A percentile compares a stretch with the other conserved stretches of the same genome.
These are phyloP conservation scores for Delonix regia DNA, from an alignment of 306 rosid genomes.

Conservation along the genomic window DNA sequence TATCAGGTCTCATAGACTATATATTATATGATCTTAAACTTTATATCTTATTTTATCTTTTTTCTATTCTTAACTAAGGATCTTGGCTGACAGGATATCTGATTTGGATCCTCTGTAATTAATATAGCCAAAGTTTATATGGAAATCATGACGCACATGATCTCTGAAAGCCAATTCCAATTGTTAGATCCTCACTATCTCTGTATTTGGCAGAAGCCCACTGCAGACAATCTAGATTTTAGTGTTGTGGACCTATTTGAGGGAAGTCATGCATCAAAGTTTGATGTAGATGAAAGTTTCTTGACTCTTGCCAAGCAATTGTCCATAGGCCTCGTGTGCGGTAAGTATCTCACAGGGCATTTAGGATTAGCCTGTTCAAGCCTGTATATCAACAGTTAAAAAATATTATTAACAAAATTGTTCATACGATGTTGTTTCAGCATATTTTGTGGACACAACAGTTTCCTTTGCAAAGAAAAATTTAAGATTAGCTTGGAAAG, in stretches of 20 bases:
- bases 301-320: slow-evolving; percentile 71
- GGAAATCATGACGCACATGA: no score
- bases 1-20: no score
- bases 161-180: no score
- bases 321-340: slow-evolving; percentile 78
- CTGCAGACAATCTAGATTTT: no score
- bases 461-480: neutral
- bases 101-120: no score
- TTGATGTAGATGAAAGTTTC: slow-evolving; percentile 41
- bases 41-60: neutral
- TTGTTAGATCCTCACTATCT: no score
- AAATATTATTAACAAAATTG: slow-evolving; percentile 2
- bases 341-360: slow-evolving; percentile 63
- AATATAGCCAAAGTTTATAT: no score
- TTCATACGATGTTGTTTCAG: neutral
- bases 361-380: slow-evolving; percentile 59
- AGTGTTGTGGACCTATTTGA: slow-evolving; percentile 3
- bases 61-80: neutral
- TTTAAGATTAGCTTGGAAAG: neutral
- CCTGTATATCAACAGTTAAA: slow-evolving; percentile 45
- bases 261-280: slow-evolving; percentile 19
- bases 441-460: neutral
- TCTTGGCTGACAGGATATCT: neutral
- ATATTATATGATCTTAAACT: no score
- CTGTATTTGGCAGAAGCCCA: no score